A percentile compares a stretch with the other conserved stretches of the same genome.
Conservation (phyloP, 192 early-diverging fungal species). For the Cetraspora pellucida region DNA sequence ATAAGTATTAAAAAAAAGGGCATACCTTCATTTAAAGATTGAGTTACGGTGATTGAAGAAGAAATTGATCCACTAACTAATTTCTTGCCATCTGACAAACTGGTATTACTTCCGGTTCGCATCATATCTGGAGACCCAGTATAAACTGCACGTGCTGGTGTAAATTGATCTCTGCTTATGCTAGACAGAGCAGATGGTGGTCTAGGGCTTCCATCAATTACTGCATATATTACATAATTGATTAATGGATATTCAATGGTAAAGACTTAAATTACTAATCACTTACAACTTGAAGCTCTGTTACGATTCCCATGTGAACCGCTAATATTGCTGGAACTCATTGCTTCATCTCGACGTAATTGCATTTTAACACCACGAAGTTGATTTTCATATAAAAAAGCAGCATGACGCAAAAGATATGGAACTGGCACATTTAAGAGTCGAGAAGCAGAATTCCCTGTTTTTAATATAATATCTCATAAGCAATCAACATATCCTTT, state of each 20-base stretch:
- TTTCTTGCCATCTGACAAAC: not conserved
- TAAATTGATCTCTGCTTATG: conserved; percentile 21
- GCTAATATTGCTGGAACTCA: conserved; percentile 29
- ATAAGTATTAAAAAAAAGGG: not conserved
- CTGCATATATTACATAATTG: not conserved
- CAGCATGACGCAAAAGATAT: conserved; percentile 57
- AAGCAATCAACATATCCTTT: not conserved
- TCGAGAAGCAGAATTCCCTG: conserved; percentile 56
- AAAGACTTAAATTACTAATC: conserved; percentile 4
- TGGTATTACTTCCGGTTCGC: not conserved
- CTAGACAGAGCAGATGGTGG: conserved; percentile 13
- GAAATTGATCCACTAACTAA: conserved; percentile 10
- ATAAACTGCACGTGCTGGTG: not conserved
- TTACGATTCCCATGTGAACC: conserved; percentile 5
- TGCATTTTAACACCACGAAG: conserved; percentile 50
- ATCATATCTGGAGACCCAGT: conserved; percentile 1
- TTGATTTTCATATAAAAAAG: conserved; percentile 59
- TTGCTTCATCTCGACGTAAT: conserved; percentile 39
- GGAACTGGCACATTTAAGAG: conserved; percentile 54
- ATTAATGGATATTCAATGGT: not conserved
- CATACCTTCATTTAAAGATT: not conserved
- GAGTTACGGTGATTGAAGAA: not conserved
- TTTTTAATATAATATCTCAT: not conserved
- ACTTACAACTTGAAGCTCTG: conserved; percentile 28
- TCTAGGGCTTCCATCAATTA: not conserved